A percentile compares a stretch with the other conserved stretches of the same genome.
These are phyloP conservation scores for Calonectria pauciramosa DNA, from an alignment of 2,329 filamentous ascomycete genomes.

Conservation along the genomic window DNA sequence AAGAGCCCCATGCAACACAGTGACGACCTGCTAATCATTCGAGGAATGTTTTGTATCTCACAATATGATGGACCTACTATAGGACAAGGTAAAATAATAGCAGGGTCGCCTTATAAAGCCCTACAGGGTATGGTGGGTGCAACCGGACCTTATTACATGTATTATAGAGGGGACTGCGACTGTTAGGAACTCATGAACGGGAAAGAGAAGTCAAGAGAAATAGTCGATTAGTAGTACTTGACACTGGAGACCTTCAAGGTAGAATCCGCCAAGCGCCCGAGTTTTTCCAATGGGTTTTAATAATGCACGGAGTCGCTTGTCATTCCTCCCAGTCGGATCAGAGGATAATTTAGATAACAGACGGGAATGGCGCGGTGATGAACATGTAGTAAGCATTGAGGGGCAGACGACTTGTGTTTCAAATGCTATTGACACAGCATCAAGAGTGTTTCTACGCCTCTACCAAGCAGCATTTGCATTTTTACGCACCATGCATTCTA, in stretches of 20 bases:
- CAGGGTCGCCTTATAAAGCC: neutral
- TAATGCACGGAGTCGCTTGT: neutral
- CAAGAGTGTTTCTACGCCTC: neutral
- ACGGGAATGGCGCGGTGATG: neutral
- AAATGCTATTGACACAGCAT: neutral
- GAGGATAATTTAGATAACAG: neutral
- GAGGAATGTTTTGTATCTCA: too few relatives aligned
- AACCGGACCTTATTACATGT: neutral
- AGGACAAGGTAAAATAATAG: neutral
- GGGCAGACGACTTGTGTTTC: neutral
- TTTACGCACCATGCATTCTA: neutral
- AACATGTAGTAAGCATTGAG: neutral
- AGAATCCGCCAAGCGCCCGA: neutral
- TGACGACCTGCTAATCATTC: too few relatives aligned
- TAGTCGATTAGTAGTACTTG: neutral
- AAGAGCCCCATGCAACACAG: too few relatives aligned
- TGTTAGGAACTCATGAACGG: neutral
- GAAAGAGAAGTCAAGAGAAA: neutral
- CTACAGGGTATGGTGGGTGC: neutral
- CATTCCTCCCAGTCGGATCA: neutral
- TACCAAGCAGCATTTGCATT: neutral
- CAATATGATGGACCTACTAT: too few relatives aligned
- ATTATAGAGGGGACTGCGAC: neutral
- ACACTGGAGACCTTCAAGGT: too few relatives aligned
- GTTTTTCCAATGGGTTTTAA: neutral